phyloP scores from a whole-genome alignment of 202 grass and related monocot genomes.

The Alloteropsis angusta region DNA sequence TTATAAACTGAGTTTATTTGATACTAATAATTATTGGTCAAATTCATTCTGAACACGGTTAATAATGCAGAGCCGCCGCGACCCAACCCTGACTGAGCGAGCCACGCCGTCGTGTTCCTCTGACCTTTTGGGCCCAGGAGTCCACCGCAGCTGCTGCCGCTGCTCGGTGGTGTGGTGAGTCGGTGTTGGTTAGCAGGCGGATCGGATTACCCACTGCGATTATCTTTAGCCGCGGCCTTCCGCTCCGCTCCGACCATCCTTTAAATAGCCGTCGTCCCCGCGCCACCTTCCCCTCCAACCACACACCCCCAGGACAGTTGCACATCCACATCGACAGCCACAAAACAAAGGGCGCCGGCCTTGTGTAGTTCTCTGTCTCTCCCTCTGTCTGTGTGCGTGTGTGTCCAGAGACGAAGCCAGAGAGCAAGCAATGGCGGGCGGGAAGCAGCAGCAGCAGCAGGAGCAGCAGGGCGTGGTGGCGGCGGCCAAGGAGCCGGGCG shows the following conservation, averaged over 20 bases:
- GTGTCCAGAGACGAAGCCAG: not conserved
- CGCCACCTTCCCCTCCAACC: not conserved
- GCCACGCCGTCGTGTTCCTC: not conserved
- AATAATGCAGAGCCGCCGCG: not conserved
- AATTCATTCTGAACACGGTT: no score
- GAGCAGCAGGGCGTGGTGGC: not conserved
- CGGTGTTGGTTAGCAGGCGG: not conserved
- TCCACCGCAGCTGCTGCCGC: no score
- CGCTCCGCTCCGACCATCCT: not conserved
- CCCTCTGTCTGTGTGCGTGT: no score
- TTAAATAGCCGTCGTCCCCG: conserved; percentile 3
- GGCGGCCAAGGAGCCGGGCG: conserved; percentile 3
- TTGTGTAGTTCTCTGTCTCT: no score
- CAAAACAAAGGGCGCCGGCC: not conserved
- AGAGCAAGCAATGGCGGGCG: not conserved
- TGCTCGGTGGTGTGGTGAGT: no score
- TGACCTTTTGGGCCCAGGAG: not conserved
- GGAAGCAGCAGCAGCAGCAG: not conserved
- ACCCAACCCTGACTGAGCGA: not conserved
- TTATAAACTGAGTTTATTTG: no score
- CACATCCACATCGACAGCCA: not conserved
- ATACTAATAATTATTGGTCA: no score
- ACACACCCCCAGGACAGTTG: not conserved
- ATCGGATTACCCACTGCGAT: not conserved
- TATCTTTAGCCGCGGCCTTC: not conserved